Evolutionary conservation across 306 rosid genomes (phyloP).

Genomic region (Castanea mollissima): DNA sequence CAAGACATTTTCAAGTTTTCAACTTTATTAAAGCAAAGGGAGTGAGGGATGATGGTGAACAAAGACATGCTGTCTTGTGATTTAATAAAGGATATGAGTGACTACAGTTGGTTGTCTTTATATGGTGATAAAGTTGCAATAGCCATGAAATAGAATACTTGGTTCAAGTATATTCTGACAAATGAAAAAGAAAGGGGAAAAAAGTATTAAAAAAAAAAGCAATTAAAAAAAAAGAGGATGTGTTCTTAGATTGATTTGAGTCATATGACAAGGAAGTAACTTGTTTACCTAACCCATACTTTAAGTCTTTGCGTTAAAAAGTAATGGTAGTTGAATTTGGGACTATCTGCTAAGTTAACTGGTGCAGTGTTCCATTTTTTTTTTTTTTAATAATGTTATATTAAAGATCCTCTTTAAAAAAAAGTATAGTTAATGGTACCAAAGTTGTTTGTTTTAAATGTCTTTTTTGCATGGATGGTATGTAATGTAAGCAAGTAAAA

Average conservation of each 20-base stretch:
- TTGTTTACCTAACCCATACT: background rate
- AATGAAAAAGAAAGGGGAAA: background rate
- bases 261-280: background rate
- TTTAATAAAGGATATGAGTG: background rate
- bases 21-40: slow-evolving; percentile 5
- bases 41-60: background rate
- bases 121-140: background rate
- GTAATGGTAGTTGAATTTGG: background rate
- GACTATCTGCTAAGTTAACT: background rate
- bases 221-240: background rate
- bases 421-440: background rate
- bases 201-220: background rate
- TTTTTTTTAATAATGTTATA: background rate
- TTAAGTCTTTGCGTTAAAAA: background rate
- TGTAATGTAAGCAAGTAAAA: background rate
- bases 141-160: background rate
- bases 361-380: background rate
- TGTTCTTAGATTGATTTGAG: background rate
- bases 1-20: background rate
- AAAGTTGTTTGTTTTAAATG: background rate
- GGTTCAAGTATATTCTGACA: background rate
- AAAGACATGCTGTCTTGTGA: background rate
- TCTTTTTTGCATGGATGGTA: background rate
- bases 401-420: background rate
- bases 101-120: background rate